Percentiles rank a stretch among this genome's conserved stretches.
phyloP scores from a whole-genome alignment of 768 basidiomycete species.

The Hericium alpestre region DNA sequence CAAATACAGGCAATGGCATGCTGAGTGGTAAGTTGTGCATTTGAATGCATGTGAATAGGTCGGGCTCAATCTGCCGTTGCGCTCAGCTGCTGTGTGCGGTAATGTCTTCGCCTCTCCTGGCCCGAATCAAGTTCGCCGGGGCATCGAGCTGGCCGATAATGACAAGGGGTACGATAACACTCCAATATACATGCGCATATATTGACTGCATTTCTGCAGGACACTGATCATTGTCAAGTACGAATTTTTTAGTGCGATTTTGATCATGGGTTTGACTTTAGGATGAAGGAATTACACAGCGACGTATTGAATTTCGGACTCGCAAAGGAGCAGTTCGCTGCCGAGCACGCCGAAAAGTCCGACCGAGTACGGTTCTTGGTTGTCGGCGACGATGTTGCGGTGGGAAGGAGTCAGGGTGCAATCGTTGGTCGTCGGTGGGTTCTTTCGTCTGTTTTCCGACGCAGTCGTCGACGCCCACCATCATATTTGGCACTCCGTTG shows the following conservation, averaged over 20 bases:
- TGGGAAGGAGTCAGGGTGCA: constrained; percentile 67
- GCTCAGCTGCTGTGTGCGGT: constrained; percentile 68
- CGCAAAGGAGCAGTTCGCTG: constrained; percentile 75
- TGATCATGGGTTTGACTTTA: background rate
- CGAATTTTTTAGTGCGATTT: background rate
- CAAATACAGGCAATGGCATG: constrained; percentile 55
- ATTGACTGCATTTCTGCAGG: constrained; percentile 24
- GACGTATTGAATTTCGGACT: constrained; percentile 89
- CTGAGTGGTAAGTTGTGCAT: constrained; percentile 42
- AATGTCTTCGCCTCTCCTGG: constrained; percentile 88
- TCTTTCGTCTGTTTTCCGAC: background rate
- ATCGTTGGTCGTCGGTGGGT: constrained; percentile 73
- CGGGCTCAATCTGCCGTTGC: background rate
- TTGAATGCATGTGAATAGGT: background rate
- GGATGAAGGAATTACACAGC: constrained; percentile 68
- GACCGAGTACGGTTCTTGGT: constrained; percentile 65
- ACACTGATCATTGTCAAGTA: constrained; percentile 81
- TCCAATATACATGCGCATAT: background rate
- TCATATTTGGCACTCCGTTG: no score
- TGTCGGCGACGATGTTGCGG: constrained; percentile 86
- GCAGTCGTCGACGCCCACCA: background rate
- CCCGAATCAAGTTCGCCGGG: constrained; percentile 71
- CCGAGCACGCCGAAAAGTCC: constrained; percentile 55
- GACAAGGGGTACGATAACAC: constrained; percentile 47
- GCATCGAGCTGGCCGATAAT: constrained; percentile 65